Evolutionary conservation across 2,329 filamentous ascomycete genomes (phyloP), one percentile per base, ranked within the genome.

Genomic region (Cytospora piceae): DNA sequence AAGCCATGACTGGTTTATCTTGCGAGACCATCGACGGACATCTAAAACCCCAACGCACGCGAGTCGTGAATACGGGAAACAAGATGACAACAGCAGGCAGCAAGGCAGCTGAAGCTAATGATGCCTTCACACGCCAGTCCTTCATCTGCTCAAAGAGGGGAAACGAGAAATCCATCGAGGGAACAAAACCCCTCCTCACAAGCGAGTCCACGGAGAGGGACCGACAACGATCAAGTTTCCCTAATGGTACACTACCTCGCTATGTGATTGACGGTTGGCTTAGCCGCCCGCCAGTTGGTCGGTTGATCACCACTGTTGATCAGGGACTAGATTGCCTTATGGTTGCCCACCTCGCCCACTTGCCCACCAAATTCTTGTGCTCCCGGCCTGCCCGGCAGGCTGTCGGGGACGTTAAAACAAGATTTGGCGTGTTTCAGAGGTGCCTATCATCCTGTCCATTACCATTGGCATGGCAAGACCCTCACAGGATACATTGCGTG

Each of bases 341-440:
- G 60, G 22, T 51, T 54, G 60, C 60, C 39, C 61, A 63, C 60
- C 24, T 55, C 32, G 37, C 15, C 37, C 14, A 20, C 39, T 57
- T 24, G 53, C 39, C 52, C 53, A 52, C 55, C 61, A 20, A 24
- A 49, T 49, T 49, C 46, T n/a, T 24, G n/a, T 49, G 46, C 20
- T 20, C 34, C 17, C 39, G 39, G 39, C 4, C 39, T 42, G 46
- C 5, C 46, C 46, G 46, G 46, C 46, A 49, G 46, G 46, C 46
- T 2, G 46, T 49, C 29, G 29, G 39, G 39, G 39, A 63, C 22
- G 61, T 49, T 37, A 63, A 63, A 63, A 57, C 61, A 63, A 57
- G 61, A 57, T 63, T 63, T 63, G 61, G 53, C 61, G 53, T 63
- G 61, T 63, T 63, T 63, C 61, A 63, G 57, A 31, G 9, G 53